Base-by-base conservation (phyloP, 1,284 basidiomycete species). In the Puccinia sorghi region DNA sequence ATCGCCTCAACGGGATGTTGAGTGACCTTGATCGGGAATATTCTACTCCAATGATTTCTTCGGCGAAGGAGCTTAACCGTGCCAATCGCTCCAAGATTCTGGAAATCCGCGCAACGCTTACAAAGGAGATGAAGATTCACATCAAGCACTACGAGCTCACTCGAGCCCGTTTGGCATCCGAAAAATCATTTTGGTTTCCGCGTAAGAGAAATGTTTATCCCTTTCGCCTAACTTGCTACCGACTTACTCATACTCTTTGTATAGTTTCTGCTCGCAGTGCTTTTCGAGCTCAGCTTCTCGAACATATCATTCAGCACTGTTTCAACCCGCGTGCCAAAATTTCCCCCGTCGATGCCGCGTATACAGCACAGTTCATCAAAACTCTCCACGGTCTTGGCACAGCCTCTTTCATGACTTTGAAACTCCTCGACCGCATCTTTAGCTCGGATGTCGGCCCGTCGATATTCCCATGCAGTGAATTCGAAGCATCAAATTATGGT, bases 261-360 rank as follows among this genome's bases (percentile, higher is more conserved):
- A 12, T 20, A 59, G 37, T 54, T 17, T 43, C 32, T 12, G 15
- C 57, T 46, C 37, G 39, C 37, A 27, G n/a, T 32, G 37, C 52
- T 20, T 46, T 80, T n/a, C 87, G 87, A 12, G 83, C 85, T 6
- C 83, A 86, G 15, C 86, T 92, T 56, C 88, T 89, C 32, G 86
- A 88, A 43, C 87, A 90, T 22, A 85, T 96, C 57, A 89, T 94
- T 73, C 93, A 97, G 83, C 90, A 95, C 83, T 99, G 97, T 84
- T 89, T 99, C 81, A 91, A 93, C 83, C 96, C 97, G 3, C 90
- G 97, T 41, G 93, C 92, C 80, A 87, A 97, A 52, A 86, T 98
- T 17, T 96, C 95, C 0, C 94, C 95, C 0, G 93, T 94, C 88
- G 97, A 99, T 84, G 97, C 97, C 12, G 91, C 96, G 75, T 99